A percentile compares a stretch with the other conserved stretches of the same genome.
These are phyloP conservation scores for Garcia nutans DNA, from an alignment of 345 rosid species.

Conservation along the genomic window DNA sequence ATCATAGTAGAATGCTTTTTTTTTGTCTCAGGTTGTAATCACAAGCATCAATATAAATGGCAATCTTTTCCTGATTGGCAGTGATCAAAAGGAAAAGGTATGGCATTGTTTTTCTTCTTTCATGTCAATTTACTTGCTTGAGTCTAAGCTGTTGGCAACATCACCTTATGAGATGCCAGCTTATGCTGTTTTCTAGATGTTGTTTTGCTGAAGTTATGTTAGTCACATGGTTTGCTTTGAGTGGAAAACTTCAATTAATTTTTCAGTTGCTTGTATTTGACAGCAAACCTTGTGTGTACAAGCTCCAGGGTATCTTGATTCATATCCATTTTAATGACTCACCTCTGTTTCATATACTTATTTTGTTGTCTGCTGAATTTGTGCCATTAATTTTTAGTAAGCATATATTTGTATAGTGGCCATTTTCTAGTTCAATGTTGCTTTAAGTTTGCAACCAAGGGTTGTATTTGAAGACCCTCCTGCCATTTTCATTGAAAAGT, in stretches of 20 bases:
- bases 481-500: neutral
- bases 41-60: slow-evolving; percentile 86
- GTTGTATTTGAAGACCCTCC: too few relatives aligned
- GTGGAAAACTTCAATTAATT: too few relatives aligned
- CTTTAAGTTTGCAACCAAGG: neutral
- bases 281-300: too few relatives aligned
- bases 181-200: neutral
- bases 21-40: slow-evolving; percentile 74
- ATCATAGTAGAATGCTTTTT: slow-evolving; percentile 2
- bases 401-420: neutral
- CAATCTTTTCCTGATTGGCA: slow-evolving; percentile 80
- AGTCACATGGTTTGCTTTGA: too few relatives aligned
- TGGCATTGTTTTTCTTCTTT: slow-evolving; percentile 3
- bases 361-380: neutral
- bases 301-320: too few relatives aligned
- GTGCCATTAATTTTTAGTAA: too few relatives aligned
- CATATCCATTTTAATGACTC: too few relatives aligned
- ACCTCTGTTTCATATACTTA: too few relatives aligned
- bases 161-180: neutral
- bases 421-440: neutral
- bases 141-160: neutral
- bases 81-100: slow-evolving; percentile 90
- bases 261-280: too few relatives aligned
- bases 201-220: neutral
- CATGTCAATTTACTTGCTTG: neutral